These are phyloP conservation scores for Cyberlindnera maritima DNA, from an alignment of 805 yeast genomes.

Conservation along the genomic window DNA sequence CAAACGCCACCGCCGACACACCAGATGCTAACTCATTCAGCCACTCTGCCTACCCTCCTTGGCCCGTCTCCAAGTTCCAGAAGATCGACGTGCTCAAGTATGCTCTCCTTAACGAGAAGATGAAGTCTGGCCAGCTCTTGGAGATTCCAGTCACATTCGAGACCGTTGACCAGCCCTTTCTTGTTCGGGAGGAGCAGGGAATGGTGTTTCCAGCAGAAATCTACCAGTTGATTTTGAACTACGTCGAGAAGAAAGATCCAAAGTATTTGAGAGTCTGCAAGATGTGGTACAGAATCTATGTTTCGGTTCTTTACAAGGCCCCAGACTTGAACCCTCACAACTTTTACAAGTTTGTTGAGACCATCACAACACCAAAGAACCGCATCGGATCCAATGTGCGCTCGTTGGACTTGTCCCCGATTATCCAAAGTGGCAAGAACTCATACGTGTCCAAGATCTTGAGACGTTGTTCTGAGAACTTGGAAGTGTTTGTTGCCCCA, in stretches of 20 bases:
- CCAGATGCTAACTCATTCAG: not conserved
- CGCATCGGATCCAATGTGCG: conserved; percentile 57
- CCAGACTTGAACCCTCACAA: conserved; percentile 69
- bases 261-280: conserved; percentile 59
- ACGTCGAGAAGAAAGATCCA: conserved; percentile 37
- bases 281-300: conserved; percentile 53
- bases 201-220: conserved; percentile 29
- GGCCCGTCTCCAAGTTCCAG: conserved; percentile 52
- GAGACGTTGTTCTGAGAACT: conserved; percentile 65
- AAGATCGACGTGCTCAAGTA: conserved; percentile 43
- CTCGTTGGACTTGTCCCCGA: conserved; percentile 68
- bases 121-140: conserved; percentile 13
- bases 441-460: conserved; percentile 82
- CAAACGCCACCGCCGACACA: not conserved
- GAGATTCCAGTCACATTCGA: conserved; percentile 13
- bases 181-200: conserved; percentile 2
- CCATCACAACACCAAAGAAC: conserved; percentile 50
- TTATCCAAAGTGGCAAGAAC: conserved; percentile 88
- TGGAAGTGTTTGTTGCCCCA: conserved; percentile 80
- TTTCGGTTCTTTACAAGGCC: conserved; percentile 61
- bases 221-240: conserved; percentile 28
- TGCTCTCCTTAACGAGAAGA: conserved; percentile 30
- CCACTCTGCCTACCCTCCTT: conserved; percentile 17
- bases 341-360: conserved; percentile 69
- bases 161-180: conserved; percentile 1